Percentiles rank a stretch among this genome's conserved stretches.
phyloP scores from a whole-genome alignment of 441 rosid genomes.

The Biscutella laevigata region DNA sequence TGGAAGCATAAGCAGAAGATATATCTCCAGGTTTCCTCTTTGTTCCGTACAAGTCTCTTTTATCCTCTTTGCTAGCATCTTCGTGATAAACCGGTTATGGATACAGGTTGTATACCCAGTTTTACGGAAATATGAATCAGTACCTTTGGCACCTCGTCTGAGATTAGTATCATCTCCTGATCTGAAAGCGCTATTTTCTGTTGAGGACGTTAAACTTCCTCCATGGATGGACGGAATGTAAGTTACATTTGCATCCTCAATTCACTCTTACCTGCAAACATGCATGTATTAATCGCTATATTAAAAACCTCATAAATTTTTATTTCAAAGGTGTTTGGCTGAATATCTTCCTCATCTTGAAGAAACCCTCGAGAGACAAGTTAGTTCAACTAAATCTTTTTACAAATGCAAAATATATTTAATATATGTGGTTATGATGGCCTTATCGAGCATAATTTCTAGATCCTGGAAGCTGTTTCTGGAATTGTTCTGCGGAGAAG shows the following conservation, averaged over 20 bases:
- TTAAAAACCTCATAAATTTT: neutral
- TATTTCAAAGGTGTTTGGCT: conserved; percentile 79
- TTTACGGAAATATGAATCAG: conserved; percentile 54
- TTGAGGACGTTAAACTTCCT: conserved; percentile 90
- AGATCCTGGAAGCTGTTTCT: conserved; percentile 74
- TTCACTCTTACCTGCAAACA: conserved; percentile 1
- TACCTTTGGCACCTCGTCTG: conserved; percentile 79
- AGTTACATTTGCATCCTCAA: conserved; percentile 17
- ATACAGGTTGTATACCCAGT: conserved; percentile 56
- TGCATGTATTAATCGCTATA: neutral
- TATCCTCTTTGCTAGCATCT: conserved; percentile 1
- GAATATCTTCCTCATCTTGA: conserved; percentile 97
- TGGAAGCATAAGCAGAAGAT: conserved; percentile 87
- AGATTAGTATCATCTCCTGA: conserved; percentile 63
- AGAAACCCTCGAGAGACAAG: conserved; percentile 74
- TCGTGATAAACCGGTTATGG: neutral
- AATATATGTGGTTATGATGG: neutral
- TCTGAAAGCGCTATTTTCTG: conserved; percentile 53
- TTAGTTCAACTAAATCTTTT: conserved; percentile 24
- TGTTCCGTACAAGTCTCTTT: neutral
- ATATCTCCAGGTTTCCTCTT: conserved; percentile 60
- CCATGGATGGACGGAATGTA: conserved; percentile 90
- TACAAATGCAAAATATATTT: neutral
- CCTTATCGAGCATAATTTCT: neutral
- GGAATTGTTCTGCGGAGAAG: conserved; percentile 54